Conservation (phyloP, 148 eudicot genomes). For the Dysphania ambrosioides region DNA sequence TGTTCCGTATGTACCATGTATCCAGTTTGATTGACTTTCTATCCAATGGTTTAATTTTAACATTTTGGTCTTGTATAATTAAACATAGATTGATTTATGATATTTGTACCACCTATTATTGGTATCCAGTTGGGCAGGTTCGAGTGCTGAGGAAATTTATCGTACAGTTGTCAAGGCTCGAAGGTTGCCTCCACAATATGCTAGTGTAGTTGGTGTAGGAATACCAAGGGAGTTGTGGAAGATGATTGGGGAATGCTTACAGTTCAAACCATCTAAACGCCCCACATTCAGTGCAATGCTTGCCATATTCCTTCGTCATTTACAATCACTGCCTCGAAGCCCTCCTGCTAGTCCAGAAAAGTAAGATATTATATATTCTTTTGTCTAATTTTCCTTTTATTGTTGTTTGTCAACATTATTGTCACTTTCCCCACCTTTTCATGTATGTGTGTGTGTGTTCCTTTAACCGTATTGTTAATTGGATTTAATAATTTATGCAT, state of each 20-base stretch:
- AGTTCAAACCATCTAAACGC: slow-evolving; percentile 76
- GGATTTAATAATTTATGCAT: not conserved
- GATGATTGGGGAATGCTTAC: slow-evolving; percentile 96
- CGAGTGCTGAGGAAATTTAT: slow-evolving; percentile 90
- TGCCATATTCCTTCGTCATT: slow-evolving; percentile 78
- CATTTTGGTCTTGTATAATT: not conserved
- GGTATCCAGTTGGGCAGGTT: slow-evolving; percentile 82
- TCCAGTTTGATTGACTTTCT: slow-evolving; percentile 20
- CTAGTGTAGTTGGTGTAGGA: slow-evolving; percentile 97
- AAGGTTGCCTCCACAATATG: slow-evolving; percentile 92
- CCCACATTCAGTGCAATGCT: slow-evolving; percentile 91
- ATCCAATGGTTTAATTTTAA: not conserved
- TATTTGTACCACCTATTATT: slow-evolving; percentile 22
- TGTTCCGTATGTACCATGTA: slow-evolving; percentile 60
- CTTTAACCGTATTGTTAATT: not conserved
- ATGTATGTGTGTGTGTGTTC: not conserved
- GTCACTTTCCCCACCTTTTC: not conserved
- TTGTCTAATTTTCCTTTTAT: not conserved
- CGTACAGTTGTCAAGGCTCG: slow-evolving; percentile 77
- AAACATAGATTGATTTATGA: not conserved
- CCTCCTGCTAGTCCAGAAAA: slow-evolving; percentile 86
- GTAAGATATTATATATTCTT: slow-evolving; percentile 38
- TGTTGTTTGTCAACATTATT: not conserved
- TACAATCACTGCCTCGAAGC: slow-evolving; percentile 85
- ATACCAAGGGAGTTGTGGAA: slow-evolving; percentile 96